Evolutionary conservation across 2,329 filamentous ascomycete species (phyloP).

Genomic region (Periglandula ipomoeae): DNA sequence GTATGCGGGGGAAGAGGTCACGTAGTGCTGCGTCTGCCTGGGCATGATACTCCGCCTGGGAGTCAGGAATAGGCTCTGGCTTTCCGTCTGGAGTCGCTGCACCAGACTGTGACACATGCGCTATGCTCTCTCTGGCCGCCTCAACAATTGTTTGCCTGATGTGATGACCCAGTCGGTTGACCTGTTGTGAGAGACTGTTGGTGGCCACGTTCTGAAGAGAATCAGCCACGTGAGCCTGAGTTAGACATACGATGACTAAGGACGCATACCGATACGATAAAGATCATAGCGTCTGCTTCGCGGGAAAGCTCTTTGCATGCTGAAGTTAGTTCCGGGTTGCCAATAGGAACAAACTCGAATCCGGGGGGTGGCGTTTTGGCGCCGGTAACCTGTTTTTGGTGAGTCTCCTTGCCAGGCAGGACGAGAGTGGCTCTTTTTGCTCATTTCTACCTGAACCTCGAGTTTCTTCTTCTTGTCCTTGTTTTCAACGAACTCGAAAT

Average conservation of each 20-base stretch:
- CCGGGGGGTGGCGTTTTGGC: slow-evolving; percentile 45
- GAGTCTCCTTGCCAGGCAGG: slow-evolving; percentile 17
- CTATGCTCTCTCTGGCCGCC: slow-evolving; percentile 32
- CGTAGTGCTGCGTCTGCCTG: slow-evolving; percentile 54
- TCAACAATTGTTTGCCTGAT: slow-evolving; percentile 51
- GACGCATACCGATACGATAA: slow-evolving; percentile 50
- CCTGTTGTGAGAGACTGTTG: slow-evolving; percentile 38
- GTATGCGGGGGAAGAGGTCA: slow-evolving; percentile 57
- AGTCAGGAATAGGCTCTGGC: slow-evolving; percentile 51
- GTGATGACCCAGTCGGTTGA: slow-evolving; percentile 53
- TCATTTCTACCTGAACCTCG: slow-evolving; percentile 45
- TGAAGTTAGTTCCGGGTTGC: slow-evolving; percentile 50
- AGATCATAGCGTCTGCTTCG: slow-evolving; percentile 53
- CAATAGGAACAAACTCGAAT: slow-evolving; percentile 54
- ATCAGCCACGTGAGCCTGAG: slow-evolving; percentile 1
- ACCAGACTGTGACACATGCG: slow-evolving; percentile 15
- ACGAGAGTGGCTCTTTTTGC: slow-evolving; percentile 9
- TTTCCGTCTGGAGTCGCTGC: slow-evolving; percentile 18
- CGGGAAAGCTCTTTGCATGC: slow-evolving; percentile 57
- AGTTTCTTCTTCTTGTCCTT: slow-evolving; percentile 56
- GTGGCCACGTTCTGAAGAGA: slow-evolving; percentile 14
- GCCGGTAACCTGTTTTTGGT: slow-evolving; percentile 39
- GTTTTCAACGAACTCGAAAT: slow-evolving; percentile 57
- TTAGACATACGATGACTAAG: neutral
- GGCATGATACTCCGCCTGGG: slow-evolving; percentile 49